phyloP scores from a whole-genome alignment of 495 filamentous ascomycete species.

The Lasiosphaeris hirsuta region DNA sequence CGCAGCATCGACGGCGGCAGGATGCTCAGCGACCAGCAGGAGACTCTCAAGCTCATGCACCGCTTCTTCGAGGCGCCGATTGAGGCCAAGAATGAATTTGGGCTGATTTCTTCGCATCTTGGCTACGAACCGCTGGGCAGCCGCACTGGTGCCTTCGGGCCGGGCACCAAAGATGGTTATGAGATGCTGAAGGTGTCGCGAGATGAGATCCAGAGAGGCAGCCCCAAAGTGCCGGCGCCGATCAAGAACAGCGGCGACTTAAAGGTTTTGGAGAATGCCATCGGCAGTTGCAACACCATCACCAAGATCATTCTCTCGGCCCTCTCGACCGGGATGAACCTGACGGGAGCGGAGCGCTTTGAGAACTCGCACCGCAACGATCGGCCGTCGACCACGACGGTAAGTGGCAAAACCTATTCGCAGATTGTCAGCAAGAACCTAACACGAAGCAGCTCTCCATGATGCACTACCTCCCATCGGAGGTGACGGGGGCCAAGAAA shows the following conservation, averaged over 20 bases:
- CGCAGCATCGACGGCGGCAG: slow-evolving; percentile 44
- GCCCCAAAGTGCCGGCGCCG: slow-evolving; percentile 40
- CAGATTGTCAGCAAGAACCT: too few species aligned
- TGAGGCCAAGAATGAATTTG: slow-evolving; percentile 49
- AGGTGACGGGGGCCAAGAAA: slow-evolving; percentile 37
- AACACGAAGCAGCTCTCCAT: slow-evolving; percentile 28
- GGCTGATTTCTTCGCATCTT: slow-evolving; percentile 44
- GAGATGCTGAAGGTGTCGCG: slow-evolving; percentile 55
- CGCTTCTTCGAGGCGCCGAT: slow-evolving; percentile 48
- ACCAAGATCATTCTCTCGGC: slow-evolving; percentile 50
- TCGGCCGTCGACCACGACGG: slow-evolving; percentile 44
- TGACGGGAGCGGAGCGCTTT: slow-evolving; percentile 42
- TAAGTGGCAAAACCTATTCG: background rate
- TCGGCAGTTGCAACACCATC: slow-evolving; percentile 48
- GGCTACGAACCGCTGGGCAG: slow-evolving; percentile 52
- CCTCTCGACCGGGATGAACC: slow-evolving; percentile 45
- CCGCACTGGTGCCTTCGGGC: slow-evolving; percentile 43
- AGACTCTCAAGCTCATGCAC: slow-evolving; percentile 50
- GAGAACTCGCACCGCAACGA: slow-evolving; percentile 53
- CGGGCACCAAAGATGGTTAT: slow-evolving; percentile 50
- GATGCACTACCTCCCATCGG: slow-evolving; percentile 48
- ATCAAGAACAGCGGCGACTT: slow-evolving; percentile 50
- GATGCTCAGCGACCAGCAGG: slow-evolving; percentile 45
- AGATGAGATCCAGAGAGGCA: slow-evolving; percentile 47
- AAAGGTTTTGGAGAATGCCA: slow-evolving; percentile 42